Base-by-base conservation (phyloP, 352 stramenopile species). In the Pythium angustatum region DNA sequence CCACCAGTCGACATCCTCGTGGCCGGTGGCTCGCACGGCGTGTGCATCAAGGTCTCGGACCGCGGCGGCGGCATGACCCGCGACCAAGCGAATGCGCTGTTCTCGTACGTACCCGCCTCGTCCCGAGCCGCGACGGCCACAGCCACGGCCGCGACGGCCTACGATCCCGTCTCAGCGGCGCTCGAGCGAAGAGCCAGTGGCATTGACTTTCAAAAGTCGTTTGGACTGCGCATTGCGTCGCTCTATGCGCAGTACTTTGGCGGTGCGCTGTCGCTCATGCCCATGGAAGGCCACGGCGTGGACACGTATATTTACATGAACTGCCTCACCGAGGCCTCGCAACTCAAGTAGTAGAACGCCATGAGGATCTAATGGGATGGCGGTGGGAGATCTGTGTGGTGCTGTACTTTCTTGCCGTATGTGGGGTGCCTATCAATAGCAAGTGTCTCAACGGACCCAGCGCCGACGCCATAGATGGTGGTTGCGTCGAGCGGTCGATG, bases 231-330 rank as follows among this genome's bases (percentile, higher is more conserved):
- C 45, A 92, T 94, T 48, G 85, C 85, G 3, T 79, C 79, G 63
- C 90, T 97, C 28, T 99, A 99, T 69, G 96, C 96, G 31, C 88
- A 97, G 55, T 99, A 99, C 81, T 99, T 99, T 87, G 97, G 97
- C 26, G 98, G 98, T 11, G 97, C 99, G 71, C 79, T 99, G 45
- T 94, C 89, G 66, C 93, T 99, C 54, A 99, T 99, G 90, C 98
- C 95, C 30, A 99, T 99, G 95, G 96, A 99, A 57, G 97, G 97
- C 26, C 98, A 98, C 72, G 97, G 97, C 33, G 98, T 98, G 38
- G 97, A 99, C 80, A 78, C 85, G 59, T 94, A 94, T 79, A 89
- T 94, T 81, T 92, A 94, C 76, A 88, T 91, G 79, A 92, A 87
- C 63, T 90, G 83, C 68, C 79, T 94, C 62, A 91, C 81, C 0